Evolutionary conservation across 2,329 filamentous ascomycete genomes (phyloP).

Genomic region (Cordyceps militaris): DNA sequence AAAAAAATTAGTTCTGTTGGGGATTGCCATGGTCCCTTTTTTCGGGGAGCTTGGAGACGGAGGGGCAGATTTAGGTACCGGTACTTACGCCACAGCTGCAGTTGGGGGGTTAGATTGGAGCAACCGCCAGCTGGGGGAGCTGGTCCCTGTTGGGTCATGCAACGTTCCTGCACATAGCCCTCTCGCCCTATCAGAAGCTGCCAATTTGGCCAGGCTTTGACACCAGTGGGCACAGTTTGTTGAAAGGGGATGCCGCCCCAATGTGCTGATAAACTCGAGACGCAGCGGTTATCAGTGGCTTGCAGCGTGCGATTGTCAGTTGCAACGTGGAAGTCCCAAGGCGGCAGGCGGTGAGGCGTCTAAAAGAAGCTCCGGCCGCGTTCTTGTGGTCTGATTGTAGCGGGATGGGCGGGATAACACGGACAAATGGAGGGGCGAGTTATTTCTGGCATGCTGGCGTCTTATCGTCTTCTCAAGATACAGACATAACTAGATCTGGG

Average conservation of each 20-base stretch:
- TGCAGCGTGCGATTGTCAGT: not conserved
- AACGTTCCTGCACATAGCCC: not conserved
- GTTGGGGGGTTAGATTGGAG: conserved; percentile 1
- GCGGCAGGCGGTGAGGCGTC: conserved; percentile 6
- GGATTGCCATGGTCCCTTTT: conserved; percentile 23
- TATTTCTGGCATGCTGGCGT: not conserved
- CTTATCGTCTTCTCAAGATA: no score
- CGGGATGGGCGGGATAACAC: not conserved
- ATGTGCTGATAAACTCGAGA: not conserved
- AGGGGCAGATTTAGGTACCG: conserved; percentile 17
- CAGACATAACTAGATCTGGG: not conserved
- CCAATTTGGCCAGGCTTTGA: conserved; percentile 1
- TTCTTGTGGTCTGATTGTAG: not conserved
- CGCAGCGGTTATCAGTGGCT: not conserved
- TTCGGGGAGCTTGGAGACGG: conserved; percentile 17
- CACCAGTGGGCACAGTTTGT: conserved; percentile 9
- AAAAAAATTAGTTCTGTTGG: conserved; percentile 37
- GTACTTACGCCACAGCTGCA: not conserved
- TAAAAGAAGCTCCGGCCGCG: not conserved
- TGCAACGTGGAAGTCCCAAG: not conserved
- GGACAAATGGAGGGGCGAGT: not conserved
- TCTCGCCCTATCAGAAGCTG: not conserved
- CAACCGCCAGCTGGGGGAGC: not conserved
- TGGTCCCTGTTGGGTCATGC: conserved; percentile 7
- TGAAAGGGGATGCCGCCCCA: conserved; percentile 14